Conservation (phyloP, 352 stramenopile species). For the Pythium grandisporangium region DNA sequence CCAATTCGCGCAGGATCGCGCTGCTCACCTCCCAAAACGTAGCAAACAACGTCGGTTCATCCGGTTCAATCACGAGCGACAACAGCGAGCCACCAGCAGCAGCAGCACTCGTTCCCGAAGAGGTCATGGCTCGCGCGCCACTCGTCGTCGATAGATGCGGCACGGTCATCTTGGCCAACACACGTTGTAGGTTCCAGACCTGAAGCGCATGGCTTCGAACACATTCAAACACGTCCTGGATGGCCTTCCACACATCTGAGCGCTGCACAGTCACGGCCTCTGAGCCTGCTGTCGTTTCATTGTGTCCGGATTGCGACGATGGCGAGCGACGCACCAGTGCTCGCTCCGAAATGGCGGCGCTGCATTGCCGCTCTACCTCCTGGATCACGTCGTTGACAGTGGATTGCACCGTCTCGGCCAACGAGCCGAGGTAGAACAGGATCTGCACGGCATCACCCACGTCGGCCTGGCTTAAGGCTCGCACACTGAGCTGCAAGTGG, state of each 20-base stretch:
- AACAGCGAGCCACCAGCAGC: constrained; percentile 52
- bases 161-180: constrained; percentile 73
- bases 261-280: constrained; percentile 39
- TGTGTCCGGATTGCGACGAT: constrained; percentile 2
- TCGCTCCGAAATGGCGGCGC: constrained; percentile 45
- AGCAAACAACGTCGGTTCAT: constrained; percentile 72
- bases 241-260: constrained; percentile 69
- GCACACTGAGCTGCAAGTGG: constrained; percentile 34
- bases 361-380: constrained; percentile 63
- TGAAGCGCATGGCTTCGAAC: constrained; percentile 60
- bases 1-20: constrained; percentile 66
- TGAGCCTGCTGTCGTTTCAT: constrained; percentile 2
- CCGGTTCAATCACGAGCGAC: constrained; percentile 54
- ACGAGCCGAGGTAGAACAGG: constrained; percentile 61
- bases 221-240: constrained; percentile 70
- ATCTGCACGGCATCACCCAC: constrained; percentile 73
- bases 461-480: constrained; percentile 52
- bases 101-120: too few species aligned
- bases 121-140: too few species aligned
- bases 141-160: too few species aligned
- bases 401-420: constrained; percentile 55
- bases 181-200: constrained; percentile 84
- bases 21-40: constrained; percentile 84
- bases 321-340: constrained; percentile 31
- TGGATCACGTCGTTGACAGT: constrained; percentile 80